Evolutionary conservation across 805 yeast species (phyloP).

Genomic region (Candida anglica): DNA sequence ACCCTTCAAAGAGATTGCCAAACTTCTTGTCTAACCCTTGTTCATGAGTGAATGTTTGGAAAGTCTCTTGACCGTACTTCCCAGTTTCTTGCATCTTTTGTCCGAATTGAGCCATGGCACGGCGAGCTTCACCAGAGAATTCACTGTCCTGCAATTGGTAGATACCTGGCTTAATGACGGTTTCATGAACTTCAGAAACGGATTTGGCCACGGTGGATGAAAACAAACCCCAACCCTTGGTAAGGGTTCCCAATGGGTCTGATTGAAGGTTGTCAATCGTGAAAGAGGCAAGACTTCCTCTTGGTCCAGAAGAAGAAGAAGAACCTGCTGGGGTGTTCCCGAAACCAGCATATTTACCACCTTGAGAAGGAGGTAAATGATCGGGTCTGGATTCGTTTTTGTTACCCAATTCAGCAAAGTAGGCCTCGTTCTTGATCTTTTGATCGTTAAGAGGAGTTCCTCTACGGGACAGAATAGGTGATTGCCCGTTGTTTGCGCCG

Average conservation of each 20-base stretch:
- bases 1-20: constrained; percentile 54
- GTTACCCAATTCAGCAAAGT: constrained; percentile 76
- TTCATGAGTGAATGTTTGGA: constrained; percentile 50
- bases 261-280: constrained; percentile 65
- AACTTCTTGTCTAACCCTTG: constrained; percentile 41
- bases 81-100: constrained; percentile 90
- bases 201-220: constrained; percentile 82
- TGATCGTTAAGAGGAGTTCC: constrained; percentile 35
- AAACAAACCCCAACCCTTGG: constrained; percentile 93
- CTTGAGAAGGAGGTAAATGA: constrained; percentile 84
- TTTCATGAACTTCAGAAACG: constrained; percentile 78
- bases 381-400: constrained; percentile 71
- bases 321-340: constrained; percentile 70
- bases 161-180: constrained; percentile 88
- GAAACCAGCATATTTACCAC: constrained; percentile 90
- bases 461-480: constrained; percentile 37
- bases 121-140: constrained; percentile 71
- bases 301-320: constrained; percentile 19
- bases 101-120: constrained; percentile 97
- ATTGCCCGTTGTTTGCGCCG: constrained; percentile 12
- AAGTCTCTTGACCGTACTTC: constrained; percentile 66
- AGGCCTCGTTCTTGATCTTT: constrained; percentile 69
- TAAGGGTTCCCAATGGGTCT: constrained; percentile 88
- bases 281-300: constrained; percentile 51
- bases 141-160: constrained; percentile 76